A percentile compares a stretch with the other conserved stretches of the same genome.
phyloP scores from a whole-genome alignment of 768 basidiomycete genomes.

The Nevesoporus exiguus region DNA sequence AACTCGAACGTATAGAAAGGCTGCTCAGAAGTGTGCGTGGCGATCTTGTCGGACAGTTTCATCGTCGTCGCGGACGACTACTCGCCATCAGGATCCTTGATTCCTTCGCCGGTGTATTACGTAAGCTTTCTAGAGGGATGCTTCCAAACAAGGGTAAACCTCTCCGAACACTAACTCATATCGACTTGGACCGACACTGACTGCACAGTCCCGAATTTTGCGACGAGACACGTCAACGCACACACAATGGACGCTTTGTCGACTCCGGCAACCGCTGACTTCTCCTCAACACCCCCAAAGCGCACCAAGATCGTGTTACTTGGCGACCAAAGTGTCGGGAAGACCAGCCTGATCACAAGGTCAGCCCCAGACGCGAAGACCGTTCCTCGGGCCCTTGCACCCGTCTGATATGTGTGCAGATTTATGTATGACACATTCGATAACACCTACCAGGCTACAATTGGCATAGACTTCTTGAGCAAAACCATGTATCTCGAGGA shows the following conservation, averaged over 20 bases:
- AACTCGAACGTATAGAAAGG: constrained; percentile 96
- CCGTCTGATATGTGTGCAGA: constrained; percentile 39
- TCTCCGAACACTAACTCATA: background rate
- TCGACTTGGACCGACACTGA: constrained; percentile 12
- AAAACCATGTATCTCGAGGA: constrained; percentile 99
- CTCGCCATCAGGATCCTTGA: background rate
- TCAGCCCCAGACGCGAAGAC: constrained; percentile 35
- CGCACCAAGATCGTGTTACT: constrained; percentile 95
- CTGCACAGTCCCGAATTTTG: background rate
- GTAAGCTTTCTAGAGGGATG: background rate
- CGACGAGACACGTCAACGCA: background rate
- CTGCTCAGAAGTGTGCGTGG: constrained; percentile 35
- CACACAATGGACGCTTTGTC: constrained; percentile 48
- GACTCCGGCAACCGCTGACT: constrained; percentile 75
- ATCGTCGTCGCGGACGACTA: constrained; percentile 35
- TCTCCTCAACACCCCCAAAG: constrained; percentile 86
- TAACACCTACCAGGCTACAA: constrained; percentile 97
- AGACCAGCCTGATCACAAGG: constrained; percentile 97
- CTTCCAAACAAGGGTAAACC: constrained; percentile 29
- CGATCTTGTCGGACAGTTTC: constrained; percentile 75
- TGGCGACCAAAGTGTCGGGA: constrained; percentile 97
- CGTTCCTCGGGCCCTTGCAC: background rate
- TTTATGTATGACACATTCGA: constrained; percentile 99
- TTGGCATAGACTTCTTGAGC: constrained; percentile 98
- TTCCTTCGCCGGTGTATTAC: background rate